Evolutionary conservation across 2,329 filamentous ascomycete species (phyloP).

Genomic region (Ampelomyces quisqualis): DNA sequence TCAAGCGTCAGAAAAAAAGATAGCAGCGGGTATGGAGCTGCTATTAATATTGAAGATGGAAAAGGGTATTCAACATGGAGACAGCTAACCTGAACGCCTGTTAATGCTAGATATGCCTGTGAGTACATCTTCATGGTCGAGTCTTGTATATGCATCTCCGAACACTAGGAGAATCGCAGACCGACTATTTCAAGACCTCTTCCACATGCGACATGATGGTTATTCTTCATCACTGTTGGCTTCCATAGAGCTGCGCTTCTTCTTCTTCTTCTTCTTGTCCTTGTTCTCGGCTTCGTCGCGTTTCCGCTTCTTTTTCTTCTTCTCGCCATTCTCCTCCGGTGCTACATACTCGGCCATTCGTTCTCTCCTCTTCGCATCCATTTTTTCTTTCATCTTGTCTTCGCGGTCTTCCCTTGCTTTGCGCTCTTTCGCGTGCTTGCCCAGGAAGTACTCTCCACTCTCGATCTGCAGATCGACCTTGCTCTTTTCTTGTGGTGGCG

Average conservation of each 20-base stretch:
- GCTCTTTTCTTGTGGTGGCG: constrained; percentile 95
- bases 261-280: constrained; percentile 50
- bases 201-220: neutral
- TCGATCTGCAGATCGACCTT: constrained; percentile 98
- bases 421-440: constrained; percentile 88
- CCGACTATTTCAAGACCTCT: too few relatives aligned
- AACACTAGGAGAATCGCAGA: too few relatives aligned
- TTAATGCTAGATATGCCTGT: constrained; percentile 14
- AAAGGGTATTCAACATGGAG: constrained; percentile 24
- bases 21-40: too few relatives aligned
- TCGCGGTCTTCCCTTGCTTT: constrained; percentile 75
- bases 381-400: constrained; percentile 83
- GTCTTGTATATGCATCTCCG: neutral
- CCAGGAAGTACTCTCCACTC: constrained; percentile 93
- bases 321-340: constrained; percentile 69
- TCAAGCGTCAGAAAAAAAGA: constrained; percentile 1
- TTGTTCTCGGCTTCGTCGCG: constrained; percentile 54
- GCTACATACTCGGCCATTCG: constrained; percentile 83
- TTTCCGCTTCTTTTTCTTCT: constrained; percentile 51
- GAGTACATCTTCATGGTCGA: neutral
- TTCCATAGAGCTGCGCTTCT: constrained; percentile 33
- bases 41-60: constrained; percentile 10
- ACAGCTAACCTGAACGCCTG: constrained; percentile 27
- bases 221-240: constrained; percentile 29
- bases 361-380: constrained; percentile 83